phyloP scores from a whole-genome alignment of 139 green algal genomes.

The Choricystis sp. region DNA sequence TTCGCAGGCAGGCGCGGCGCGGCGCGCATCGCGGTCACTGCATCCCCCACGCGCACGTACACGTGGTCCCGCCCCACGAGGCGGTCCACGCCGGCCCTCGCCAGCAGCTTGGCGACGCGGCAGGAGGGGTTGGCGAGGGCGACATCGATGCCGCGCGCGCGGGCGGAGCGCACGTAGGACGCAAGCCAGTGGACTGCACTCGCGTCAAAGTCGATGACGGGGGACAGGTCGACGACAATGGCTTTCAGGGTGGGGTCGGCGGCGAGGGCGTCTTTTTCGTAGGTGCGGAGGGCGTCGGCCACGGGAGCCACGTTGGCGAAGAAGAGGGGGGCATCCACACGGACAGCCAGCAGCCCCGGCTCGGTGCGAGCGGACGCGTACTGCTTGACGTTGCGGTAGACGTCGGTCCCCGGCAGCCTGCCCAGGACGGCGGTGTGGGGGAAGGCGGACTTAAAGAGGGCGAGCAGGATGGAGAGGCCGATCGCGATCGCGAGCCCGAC shows the following conservation, averaged over 20 bases:
- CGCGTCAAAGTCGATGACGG: conserved; percentile 57
- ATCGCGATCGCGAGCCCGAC: conserved; percentile 18
- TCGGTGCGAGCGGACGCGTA: conserved; percentile 25
- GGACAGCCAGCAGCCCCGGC: conserved; percentile 38
- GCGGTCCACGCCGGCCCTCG: not conserved
- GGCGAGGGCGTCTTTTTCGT: conserved; percentile 9
- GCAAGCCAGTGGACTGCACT: conserved; percentile 39
- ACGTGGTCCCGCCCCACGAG: not conserved
- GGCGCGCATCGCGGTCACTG: too few species aligned
- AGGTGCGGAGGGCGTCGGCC: conserved; percentile 29
- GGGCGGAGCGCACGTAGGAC: conserved; percentile 17
- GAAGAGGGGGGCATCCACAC: conserved; percentile 54
- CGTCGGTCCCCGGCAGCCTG: conserved; percentile 35
- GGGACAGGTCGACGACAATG: conserved; percentile 65
- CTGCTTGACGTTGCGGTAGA: conserved; percentile 61
- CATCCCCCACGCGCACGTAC: not conserved
- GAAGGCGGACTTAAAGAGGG: conserved; percentile 46
- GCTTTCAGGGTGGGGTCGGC: conserved; percentile 25
- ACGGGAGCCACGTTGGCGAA: conserved; percentile 65
- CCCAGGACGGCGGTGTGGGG: conserved; percentile 69
- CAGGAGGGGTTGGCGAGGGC: conserved; percentile 40
- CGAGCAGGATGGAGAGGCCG: conserved; percentile 32
- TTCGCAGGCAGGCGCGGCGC: too few species aligned
- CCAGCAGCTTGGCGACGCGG: not conserved
- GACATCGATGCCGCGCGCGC: conserved; percentile 19